phyloP scores from a whole-genome alignment of 768 basidiomycete species.

The Rickenella mellea region DNA sequence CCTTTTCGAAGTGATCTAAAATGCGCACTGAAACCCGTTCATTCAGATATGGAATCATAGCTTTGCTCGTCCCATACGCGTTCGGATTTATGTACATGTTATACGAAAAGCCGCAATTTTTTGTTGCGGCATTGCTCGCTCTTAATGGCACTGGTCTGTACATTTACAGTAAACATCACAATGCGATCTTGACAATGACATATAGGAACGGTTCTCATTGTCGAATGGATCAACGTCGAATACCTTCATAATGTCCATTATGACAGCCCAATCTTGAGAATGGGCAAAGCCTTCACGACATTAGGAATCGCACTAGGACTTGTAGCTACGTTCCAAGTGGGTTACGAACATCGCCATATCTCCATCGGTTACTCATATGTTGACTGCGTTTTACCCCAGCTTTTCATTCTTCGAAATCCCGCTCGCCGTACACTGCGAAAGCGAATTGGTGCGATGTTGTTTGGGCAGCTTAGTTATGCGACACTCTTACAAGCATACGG shows the following conservation, averaged over 20 bases:
- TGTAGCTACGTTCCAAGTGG: slow-evolving; percentile 16
- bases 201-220: slow-evolving; percentile 6
- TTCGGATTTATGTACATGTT: slow-evolving; percentile 12
- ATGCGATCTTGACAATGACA: not conserved
- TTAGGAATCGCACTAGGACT: slow-evolving; percentile 18
- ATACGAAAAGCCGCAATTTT: slow-evolving; percentile 12
- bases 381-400: slow-evolving; percentile 15
- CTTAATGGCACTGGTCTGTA: slow-evolving; percentile 11
- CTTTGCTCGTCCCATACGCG: slow-evolving; percentile 9
- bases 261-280: slow-evolving; percentile 16
- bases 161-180: not conserved
- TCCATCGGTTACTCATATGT: slow-evolving; percentile 12
- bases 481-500: slow-evolving; percentile 15
- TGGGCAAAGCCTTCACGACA: slow-evolving; percentile 14
- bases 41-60: slow-evolving; percentile 10
- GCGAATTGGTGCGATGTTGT: slow-evolving; percentile 10
- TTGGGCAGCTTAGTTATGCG: slow-evolving; percentile 9
- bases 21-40: not conserved
- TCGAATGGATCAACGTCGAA: slow-evolving; percentile 15
- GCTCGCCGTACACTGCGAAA: slow-evolving; percentile 15
- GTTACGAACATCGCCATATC: slow-evolving; percentile 6
- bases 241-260: slow-evolving; percentile 11
- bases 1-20: slow-evolving; percentile 1
- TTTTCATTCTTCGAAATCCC: slow-evolving; percentile 17
- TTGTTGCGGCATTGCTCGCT: slow-evolving; percentile 10